phyloP scores from a whole-genome alignment of 179 eudicot species.

The Heliamphora pulchella region DNA sequence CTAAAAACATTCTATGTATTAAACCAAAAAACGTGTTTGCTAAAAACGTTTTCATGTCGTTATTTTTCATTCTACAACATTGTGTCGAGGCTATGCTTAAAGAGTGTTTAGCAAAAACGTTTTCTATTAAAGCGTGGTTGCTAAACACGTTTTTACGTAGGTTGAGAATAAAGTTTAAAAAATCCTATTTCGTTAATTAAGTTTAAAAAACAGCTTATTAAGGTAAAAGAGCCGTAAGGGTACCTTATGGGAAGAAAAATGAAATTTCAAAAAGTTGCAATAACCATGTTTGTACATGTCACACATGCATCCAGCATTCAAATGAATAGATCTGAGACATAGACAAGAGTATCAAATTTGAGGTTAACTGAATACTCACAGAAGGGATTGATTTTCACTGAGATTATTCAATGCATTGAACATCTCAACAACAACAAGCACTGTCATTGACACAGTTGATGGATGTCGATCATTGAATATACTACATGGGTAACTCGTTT shows the following conservation, averaged over 20 bases:
- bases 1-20: no score
- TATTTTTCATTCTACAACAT: no score
- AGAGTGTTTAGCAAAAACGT: no score
- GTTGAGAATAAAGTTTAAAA: no score
- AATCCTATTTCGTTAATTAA: no score
- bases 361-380: slow-evolving; percentile 49
- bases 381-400: slow-evolving; percentile 95
- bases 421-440: slow-evolving; percentile 99
- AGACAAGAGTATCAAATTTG: background rate
- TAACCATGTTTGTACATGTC: background rate
- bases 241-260: slow-evolving; percentile 6
- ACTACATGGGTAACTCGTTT: slow-evolving; percentile 73
- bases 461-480: slow-evolving; percentile 92
- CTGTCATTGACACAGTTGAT: slow-evolving; percentile 98
- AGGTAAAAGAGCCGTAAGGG: background rate
- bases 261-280: background rate
- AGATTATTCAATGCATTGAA: slow-evolving; percentile 97
- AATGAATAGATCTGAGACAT: background rate
- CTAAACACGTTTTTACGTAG: no score
- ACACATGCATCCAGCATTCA: background rate
- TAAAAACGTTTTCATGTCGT: no score
- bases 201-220: no score
- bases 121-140: no score
- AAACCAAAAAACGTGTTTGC: no score
- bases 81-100: no score